Percentiles rank a stretch among this genome's conserved stretches.
Conservation (phyloP, 2,329 filamentous ascomycete genomes). For the Decorospora gaudefroyi region DNA sequence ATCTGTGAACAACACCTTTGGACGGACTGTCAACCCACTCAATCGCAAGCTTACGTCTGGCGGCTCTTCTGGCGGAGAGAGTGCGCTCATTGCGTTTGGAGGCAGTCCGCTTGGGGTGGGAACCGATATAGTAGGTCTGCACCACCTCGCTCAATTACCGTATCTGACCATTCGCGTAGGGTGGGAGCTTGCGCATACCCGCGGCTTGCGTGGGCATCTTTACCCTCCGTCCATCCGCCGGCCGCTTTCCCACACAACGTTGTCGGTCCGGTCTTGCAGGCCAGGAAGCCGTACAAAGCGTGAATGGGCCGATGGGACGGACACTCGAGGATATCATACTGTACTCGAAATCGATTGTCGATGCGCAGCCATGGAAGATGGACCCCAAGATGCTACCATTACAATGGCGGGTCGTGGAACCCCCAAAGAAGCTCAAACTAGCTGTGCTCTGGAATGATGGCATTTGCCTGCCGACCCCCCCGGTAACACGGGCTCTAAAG, state of each 20-base stretch:
- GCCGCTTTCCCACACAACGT: conserved; percentile 62
- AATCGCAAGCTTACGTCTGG: conserved; percentile 65
- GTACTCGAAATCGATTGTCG: conserved; percentile 50
- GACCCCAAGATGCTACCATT: conserved; percentile 60
- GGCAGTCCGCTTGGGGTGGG: conserved; percentile 66
- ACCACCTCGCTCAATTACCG: not conserved
- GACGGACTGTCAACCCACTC: conserved; percentile 64
- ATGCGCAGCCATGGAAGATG: conserved; percentile 56
- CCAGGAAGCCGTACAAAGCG: conserved; percentile 66
- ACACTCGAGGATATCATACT: conserved; percentile 58
- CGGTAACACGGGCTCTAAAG: conserved; percentile 59
- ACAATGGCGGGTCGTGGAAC: conserved; percentile 56
- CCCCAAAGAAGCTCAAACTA: conserved; percentile 60
- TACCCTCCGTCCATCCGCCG: conserved; percentile 61
- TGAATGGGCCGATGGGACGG: conserved; percentile 66
- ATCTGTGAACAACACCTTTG: conserved; percentile 67
- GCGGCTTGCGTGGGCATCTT: conserved; percentile 64
- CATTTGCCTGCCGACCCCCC: conserved; percentile 57
- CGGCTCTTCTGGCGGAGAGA: conserved; percentile 70
- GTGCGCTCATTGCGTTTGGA: conserved; percentile 62
- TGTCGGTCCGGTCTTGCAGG: conserved; percentile 64
- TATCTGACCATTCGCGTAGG: conserved; percentile 26
- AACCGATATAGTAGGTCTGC: conserved; percentile 60
- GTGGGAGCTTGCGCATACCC: conserved; percentile 60
- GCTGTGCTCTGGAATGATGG: conserved; percentile 60